Evolutionary conservation across 257 asterid species (phyloP).

Genomic region (Solanum pinnatisectum): DNA sequence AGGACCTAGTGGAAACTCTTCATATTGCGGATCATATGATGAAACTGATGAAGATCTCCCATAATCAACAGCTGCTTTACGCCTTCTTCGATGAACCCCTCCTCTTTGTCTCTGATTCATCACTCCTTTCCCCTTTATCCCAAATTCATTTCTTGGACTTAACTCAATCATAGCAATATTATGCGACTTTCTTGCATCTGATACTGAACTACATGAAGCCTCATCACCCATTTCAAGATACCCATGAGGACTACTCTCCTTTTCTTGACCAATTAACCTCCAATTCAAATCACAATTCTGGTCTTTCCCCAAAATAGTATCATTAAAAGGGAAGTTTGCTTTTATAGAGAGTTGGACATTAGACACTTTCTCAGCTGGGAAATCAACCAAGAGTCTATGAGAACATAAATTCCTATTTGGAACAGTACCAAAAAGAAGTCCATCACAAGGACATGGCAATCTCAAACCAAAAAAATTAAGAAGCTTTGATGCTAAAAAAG

Average conservation of each 20-base stretch:
- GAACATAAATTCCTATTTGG: constrained; percentile 33
- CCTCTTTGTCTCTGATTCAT: constrained; percentile 35
- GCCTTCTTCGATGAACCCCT: constrained; percentile 29
- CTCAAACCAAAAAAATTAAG: constrained; percentile 56
- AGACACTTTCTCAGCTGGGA: constrained; percentile 48
- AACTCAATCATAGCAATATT: constrained; percentile 13
- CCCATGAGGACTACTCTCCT: constrained; percentile 15
- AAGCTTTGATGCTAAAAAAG: constrained; percentile 51
- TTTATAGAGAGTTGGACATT: constrained; percentile 46
- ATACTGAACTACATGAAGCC: constrained; percentile 52
- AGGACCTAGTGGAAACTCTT: constrained; percentile 12
- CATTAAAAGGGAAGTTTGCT: constrained; percentile 52
- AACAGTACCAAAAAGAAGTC: constrained; percentile 20
- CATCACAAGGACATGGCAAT: constrained; percentile 81
- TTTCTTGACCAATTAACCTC: constrained; percentile 12
- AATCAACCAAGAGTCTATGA: constrained; percentile 46
- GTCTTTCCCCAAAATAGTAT: constrained; percentile 13
- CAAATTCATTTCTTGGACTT: not conserved
- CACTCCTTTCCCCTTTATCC: constrained; percentile 57
- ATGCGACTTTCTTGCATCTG: constrained; percentile 28
- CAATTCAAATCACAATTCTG: constrained; percentile 7
- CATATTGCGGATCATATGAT: constrained; percentile 28
- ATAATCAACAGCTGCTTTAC: constrained; percentile 15
- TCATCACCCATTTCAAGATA: constrained; percentile 49
- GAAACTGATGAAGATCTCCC: constrained; percentile 31